A percentile compares a stretch with the other conserved stretches of the same genome.
These are phyloP conservation scores for Malus orientalis DNA, from an alignment of 306 rosid species.

Conservation along the genomic window DNA sequence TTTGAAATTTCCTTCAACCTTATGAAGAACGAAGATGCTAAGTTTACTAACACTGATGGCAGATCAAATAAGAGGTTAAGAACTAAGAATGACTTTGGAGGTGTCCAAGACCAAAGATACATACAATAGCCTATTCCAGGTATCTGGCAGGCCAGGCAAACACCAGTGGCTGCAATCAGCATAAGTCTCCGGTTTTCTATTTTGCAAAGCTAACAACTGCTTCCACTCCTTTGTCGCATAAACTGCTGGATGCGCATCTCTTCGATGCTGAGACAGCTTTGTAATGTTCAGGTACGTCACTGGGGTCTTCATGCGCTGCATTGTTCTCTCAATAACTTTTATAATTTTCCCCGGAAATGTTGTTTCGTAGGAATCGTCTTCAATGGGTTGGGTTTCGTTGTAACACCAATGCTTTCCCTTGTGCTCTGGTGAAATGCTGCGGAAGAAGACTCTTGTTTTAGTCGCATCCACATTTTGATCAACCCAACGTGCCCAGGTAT, in stretches of 20 bases:
- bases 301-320: constrained; percentile 19
- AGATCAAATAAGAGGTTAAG: background rate
- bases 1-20: background rate
- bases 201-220: background rate
- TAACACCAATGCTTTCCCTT: constrained; percentile 36
- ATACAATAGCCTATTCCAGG: constrained; percentile 38
- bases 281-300: constrained; percentile 40
- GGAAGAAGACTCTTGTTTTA: constrained; percentile 25
- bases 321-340: constrained; percentile 20
- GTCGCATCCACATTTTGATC: constrained; percentile 21
- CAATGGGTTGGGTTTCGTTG: constrained; percentile 18
- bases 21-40: background rate
- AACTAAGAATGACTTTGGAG: constrained; percentile 3
- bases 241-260: constrained; percentile 27
- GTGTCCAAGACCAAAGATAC: constrained; percentile 6
- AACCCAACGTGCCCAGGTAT: constrained; percentile 38
- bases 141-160: constrained; percentile 44
- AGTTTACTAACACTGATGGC: background rate
- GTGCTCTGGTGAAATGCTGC: constrained; percentile 46
- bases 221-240: constrained; percentile 15
- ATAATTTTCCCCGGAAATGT: background rate
- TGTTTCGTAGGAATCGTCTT: constrained; percentile 12
- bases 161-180: constrained; percentile 47
- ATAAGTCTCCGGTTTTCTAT: background rate
- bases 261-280: constrained; percentile 20